Conservation (phyloP, 148 eudicot genomes). For the Rhododendron simsii region DNA sequence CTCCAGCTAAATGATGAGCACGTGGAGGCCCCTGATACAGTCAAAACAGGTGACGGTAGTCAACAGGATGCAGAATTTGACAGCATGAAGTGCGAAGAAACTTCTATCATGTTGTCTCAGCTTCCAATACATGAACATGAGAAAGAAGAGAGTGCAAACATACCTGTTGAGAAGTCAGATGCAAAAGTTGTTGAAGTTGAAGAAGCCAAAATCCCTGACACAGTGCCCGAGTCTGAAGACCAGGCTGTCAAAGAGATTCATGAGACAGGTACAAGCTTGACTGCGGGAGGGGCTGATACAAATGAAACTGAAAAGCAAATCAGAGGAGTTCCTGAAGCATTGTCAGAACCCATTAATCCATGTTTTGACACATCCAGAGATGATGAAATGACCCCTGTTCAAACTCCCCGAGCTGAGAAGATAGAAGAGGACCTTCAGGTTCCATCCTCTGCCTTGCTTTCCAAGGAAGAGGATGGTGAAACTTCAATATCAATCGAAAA, state of each 20-base stretch:
- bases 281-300: not conserved
- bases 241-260: not conserved
- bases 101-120: not conserved
- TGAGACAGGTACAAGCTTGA: not conserved
- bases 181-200: not conserved
- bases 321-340: slow-evolving; percentile 4
- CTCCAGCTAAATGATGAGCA: slow-evolving; percentile 3
- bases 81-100: not conserved
- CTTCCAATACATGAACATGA: not conserved
- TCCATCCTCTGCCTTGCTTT: not conserved
- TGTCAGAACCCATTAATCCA: slow-evolving; percentile 1
- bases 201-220: slow-evolving; percentile 4
- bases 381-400: not conserved
- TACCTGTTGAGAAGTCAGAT: not conserved
- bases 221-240: not conserved
- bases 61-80: not conserved
- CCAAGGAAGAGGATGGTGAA: slow-evolving; percentile 1
- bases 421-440: slow-evolving; percentile 9
- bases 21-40: not conserved
- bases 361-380: not conserved
- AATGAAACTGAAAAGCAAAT: slow-evolving; percentile 4
- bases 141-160: not conserved
- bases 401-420: not conserved
- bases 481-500: not conserved
- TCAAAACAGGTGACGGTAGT: not conserved